phyloP scores from a whole-genome alignment of 192 early-diverging fungal species.

The Backusella sp. region DNA sequence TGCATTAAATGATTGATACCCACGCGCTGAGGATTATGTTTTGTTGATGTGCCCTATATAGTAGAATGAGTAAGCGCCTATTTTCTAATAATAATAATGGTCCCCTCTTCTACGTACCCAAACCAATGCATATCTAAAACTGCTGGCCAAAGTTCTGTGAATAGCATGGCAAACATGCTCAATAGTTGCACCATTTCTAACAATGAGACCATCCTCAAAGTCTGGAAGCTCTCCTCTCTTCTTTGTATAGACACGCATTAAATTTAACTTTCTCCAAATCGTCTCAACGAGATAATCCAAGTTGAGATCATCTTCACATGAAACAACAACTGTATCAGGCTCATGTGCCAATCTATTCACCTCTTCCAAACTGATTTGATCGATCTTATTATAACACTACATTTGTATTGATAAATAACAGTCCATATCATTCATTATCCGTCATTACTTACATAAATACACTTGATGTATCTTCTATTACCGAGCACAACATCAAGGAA shows the following conservation, averaged over 20 bases:
- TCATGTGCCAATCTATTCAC: slow-evolving; percentile 89
- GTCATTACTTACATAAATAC: slow-evolving; percentile 76
- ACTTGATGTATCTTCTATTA: slow-evolving; percentile 95
- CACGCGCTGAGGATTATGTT: slow-evolving; percentile 96
- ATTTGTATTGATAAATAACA: background rate
- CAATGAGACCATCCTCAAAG: slow-evolving; percentile 88
- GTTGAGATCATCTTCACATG: slow-evolving; percentile 89
- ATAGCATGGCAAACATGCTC: slow-evolving; percentile 87
- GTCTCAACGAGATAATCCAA: slow-evolving; percentile 87
- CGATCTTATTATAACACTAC: slow-evolving; percentile 94
- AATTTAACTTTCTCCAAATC: slow-evolving; percentile 86
- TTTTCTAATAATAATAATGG: background rate
- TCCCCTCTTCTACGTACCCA: slow-evolving; percentile 56
- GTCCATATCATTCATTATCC: background rate
- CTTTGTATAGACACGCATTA: slow-evolving; percentile 97
- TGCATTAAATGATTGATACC: slow-evolving; percentile 80
- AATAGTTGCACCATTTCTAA: slow-evolving; percentile 76
- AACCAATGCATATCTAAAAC: slow-evolving; percentile 95
- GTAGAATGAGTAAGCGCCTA: background rate
- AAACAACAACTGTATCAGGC: slow-evolving; percentile 87
- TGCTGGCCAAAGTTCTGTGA: slow-evolving; percentile 80
- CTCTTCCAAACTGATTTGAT: slow-evolving; percentile 93
- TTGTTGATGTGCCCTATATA: slow-evolving; percentile 77
- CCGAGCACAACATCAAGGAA: slow-evolving; percentile 99
- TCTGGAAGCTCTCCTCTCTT: slow-evolving; percentile 93